phyloP scores from a whole-genome alignment of 371 early-diverging fungal species.

The Syncephalastrum monosporum region DNA sequence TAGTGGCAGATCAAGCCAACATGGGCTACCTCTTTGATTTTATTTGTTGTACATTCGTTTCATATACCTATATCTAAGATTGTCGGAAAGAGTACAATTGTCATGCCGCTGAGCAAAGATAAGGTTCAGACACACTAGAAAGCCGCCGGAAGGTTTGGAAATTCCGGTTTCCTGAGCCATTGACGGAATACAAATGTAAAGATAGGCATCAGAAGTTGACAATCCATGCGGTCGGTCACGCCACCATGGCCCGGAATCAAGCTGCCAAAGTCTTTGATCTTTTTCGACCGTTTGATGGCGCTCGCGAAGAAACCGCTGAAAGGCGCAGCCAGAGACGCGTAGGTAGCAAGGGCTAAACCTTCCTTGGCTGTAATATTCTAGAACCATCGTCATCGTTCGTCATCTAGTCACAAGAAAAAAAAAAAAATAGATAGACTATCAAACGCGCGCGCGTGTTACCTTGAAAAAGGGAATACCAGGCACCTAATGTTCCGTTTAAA shows the following conservation, averaged over 20 bases:
- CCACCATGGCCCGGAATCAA: constrained; percentile 39
- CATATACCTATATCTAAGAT: too few species aligned
- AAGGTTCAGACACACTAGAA: too few species aligned
- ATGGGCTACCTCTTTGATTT: too few species aligned
- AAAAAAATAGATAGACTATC: not conserved
- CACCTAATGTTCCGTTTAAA: not conserved
- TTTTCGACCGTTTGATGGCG: constrained; percentile 25
- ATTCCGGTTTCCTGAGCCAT: too few species aligned
- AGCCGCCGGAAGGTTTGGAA: too few species aligned
- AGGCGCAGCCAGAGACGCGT: constrained; percentile 24
- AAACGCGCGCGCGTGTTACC: too few species aligned
- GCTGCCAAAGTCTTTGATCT: constrained; percentile 29
- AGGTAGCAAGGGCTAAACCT: constrained; percentile 16
- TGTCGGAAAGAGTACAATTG: too few species aligned
- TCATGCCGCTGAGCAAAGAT: too few species aligned
- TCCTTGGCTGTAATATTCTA: constrained; percentile 1
- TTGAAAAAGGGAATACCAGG: too few species aligned
- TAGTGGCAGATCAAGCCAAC: too few species aligned
- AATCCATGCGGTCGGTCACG: constrained; percentile 29
- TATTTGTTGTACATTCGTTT: too few species aligned
- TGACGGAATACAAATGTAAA: constrained; percentile 27
- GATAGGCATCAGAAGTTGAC: constrained; percentile 30
- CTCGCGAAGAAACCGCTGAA: constrained; percentile 33
- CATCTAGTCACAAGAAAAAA: not conserved
- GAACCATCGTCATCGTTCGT: too few species aligned